Percentiles rank a stretch among this genome's conserved stretches.
phyloP scores from a whole-genome alignment of 768 basidiomycete species.

The Leccinum variicolor region DNA sequence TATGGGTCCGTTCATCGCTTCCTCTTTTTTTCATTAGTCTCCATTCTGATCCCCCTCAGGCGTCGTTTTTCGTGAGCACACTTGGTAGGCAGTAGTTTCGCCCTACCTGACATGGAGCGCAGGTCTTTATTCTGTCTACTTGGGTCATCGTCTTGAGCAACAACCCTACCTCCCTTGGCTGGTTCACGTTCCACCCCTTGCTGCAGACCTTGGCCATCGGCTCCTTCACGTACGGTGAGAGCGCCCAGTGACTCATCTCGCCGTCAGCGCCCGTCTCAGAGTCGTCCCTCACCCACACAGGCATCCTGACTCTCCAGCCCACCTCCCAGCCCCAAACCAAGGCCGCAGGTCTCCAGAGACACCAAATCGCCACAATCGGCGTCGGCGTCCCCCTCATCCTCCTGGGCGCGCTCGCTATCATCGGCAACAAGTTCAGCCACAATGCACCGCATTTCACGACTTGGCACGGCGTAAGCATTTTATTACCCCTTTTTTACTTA shows the following conservation, averaged over 20 bases:
- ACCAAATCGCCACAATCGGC: constrained; percentile 59
- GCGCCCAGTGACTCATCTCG: neutral
- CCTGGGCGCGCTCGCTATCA: constrained; percentile 59
- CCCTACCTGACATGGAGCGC: neutral
- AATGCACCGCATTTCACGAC: constrained; percentile 57
- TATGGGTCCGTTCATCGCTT: constrained; percentile 34
- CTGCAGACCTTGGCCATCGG: constrained; percentile 57
- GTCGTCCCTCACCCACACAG: constrained; percentile 32
- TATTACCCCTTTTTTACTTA: neutral
- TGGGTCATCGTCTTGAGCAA: constrained; percentile 47
- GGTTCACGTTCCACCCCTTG: constrained; percentile 67
- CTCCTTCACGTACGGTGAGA: constrained; percentile 59
- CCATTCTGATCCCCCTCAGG: constrained; percentile 3
- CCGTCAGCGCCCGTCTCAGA: neutral
- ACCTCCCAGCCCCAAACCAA: constrained; percentile 65
- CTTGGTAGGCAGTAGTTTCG: neutral
- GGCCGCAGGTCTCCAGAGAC: constrained; percentile 62
- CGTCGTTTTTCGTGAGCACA: constrained; percentile 17
- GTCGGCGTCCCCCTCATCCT: constrained; percentile 56
- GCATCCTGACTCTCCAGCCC: constrained; percentile 72
- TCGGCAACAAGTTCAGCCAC: constrained; percentile 55
- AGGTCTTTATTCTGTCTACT: constrained; percentile 42
- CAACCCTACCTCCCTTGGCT: constrained; percentile 44
- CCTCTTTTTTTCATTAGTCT: neutral
- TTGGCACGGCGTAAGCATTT: constrained; percentile 67